These are phyloP conservation scores for Phytophthora hybrid DNA, from an alignment of 352 stramenopile species.

Conservation along the genomic window DNA sequence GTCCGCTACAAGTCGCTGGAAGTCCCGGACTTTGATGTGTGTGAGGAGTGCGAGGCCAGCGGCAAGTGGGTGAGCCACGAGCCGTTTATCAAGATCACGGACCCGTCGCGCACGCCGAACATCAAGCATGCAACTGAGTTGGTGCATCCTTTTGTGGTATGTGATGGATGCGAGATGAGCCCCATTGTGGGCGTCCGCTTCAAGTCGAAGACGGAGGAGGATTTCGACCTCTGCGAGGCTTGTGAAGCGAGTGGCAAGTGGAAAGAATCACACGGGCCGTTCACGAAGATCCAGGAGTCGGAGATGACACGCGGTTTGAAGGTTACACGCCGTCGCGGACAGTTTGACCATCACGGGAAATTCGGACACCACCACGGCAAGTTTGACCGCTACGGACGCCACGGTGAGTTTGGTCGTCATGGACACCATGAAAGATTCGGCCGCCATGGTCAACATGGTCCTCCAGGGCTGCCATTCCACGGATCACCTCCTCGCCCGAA, in stretches of 20 bases:
- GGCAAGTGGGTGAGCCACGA: conserved; percentile 56
- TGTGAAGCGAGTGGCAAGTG: conserved; percentile 62
- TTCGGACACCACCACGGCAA: conserved; percentile 24
- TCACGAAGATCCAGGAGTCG: conserved; percentile 54
- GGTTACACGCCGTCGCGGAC: conserved; percentile 37
- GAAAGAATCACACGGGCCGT: conserved; percentile 60
- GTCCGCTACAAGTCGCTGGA: conserved; percentile 86
- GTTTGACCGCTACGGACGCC: conserved; percentile 22
- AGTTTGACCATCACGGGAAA: conserved; percentile 31
- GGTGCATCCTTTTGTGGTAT: conserved; percentile 62
- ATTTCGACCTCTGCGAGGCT: conserved; percentile 78
- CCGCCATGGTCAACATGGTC: conserved; percentile 25
- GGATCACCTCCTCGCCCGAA: background rate
- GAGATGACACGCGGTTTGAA: conserved; percentile 42
- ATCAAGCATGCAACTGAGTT: conserved; percentile 37
- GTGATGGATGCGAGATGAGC: conserved; percentile 68
- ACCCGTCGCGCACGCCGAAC: conserved; percentile 61
- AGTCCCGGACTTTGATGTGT: conserved; percentile 81
- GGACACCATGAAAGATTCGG: conserved; percentile 14
- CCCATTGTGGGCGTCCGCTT: conserved; percentile 72
- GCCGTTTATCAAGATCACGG: conserved; percentile 86
- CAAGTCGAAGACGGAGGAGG: conserved; percentile 61
- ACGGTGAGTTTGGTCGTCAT: conserved; percentile 28
- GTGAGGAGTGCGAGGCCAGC: conserved; percentile 68
- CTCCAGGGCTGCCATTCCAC: conserved; percentile 17